A percentile compares a stretch with the other conserved stretches of the same genome.
phyloP scores from a whole-genome alignment of 2,329 filamentous ascomycete species.

The Paracoccidioides brasiliensis region DNA sequence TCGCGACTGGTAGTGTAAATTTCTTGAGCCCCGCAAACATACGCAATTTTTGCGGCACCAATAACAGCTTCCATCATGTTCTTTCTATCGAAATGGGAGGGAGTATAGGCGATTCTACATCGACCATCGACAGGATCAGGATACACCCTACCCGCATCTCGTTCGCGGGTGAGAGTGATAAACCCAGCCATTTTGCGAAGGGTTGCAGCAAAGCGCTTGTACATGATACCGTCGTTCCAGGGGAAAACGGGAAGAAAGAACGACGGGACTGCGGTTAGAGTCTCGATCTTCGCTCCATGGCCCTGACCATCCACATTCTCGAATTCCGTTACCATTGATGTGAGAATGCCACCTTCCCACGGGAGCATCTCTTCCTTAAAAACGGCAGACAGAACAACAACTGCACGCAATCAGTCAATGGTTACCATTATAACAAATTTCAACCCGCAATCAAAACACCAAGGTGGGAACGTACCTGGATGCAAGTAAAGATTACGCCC shows the following conservation, averaged over 20 bases:
- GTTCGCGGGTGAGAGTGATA: conserved; percentile 63
- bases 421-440: not conserved
- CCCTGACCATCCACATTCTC: conserved; percentile 69
- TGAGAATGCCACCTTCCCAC: conserved; percentile 70
- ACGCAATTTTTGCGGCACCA: conserved; percentile 61
- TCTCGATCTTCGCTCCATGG: conserved; percentile 73
- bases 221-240: conserved; percentile 56
- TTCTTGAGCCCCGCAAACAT: conserved; percentile 66
- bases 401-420: conserved; percentile 10
- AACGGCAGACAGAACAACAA: conserved; percentile 39
- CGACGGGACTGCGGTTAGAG: conserved; percentile 60
- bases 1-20: conserved; percentile 55
- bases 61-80: conserved; percentile 60
- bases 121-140: conserved; percentile 54
- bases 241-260: conserved; percentile 49
- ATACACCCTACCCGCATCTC: conserved; percentile 61
- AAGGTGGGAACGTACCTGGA: conserved; percentile 44
- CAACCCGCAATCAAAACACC: not conserved
- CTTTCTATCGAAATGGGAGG: conserved; percentile 57
- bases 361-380: conserved; percentile 58
- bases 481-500: conserved; percentile 74
- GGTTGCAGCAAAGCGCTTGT: conserved; percentile 57
- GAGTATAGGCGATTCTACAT: conserved; percentile 55
- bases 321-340: conserved; percentile 60
- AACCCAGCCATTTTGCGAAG: conserved; percentile 57